Percentiles rank a stretch among this genome's conserved stretches.
phyloP scores from a whole-genome alignment of 257 asterid genomes.

The Cruciata laevipes region DNA sequence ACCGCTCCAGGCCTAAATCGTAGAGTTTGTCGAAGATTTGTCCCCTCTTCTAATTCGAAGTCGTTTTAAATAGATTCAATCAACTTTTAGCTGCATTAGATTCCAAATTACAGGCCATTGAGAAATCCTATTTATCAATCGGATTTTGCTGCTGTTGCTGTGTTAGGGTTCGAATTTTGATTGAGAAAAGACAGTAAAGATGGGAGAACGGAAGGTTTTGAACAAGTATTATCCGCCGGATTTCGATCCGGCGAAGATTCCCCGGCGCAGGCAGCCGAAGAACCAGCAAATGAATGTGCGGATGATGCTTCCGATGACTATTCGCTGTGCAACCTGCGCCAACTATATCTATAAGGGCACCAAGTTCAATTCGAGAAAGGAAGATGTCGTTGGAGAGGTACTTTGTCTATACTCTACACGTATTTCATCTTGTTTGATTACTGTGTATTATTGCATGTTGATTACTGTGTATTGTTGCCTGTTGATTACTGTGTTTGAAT shows the following conservation, averaged over 20 bases:
- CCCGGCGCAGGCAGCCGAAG: conserved; percentile 68
- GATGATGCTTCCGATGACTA: conserved; percentile 95
- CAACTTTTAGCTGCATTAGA: too few species aligned
- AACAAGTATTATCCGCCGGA: conserved; percentile 95
- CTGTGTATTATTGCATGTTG: not conserved
- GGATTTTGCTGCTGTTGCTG: not conserved
- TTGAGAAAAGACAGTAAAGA: conserved; percentile 16
- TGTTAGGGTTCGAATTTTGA: conserved; percentile 3
- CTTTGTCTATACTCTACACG: not conserved
- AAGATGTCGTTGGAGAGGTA: conserved; percentile 76
- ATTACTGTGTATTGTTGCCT: too few species aligned
- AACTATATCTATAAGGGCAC: conserved; percentile 80
- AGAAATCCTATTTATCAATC: not conserved
- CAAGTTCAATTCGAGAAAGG: conserved; percentile 83
- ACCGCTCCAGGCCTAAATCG: too few species aligned
- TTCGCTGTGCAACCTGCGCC: conserved; percentile 71
- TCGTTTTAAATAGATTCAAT: too few species aligned
- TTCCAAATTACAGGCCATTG: not conserved
- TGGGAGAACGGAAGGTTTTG: conserved; percentile 88
- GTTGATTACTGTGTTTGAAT: too few species aligned
- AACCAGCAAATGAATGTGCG: conserved; percentile 79
- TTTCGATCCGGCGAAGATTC: conserved; percentile 84
- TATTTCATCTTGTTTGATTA: not conserved
- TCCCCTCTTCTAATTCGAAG: too few species aligned
- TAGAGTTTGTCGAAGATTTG: too few species aligned